phyloP scores from a whole-genome alignment of 1,284 basidiomycete species.

The Pisolithus thermaeus region DNA sequence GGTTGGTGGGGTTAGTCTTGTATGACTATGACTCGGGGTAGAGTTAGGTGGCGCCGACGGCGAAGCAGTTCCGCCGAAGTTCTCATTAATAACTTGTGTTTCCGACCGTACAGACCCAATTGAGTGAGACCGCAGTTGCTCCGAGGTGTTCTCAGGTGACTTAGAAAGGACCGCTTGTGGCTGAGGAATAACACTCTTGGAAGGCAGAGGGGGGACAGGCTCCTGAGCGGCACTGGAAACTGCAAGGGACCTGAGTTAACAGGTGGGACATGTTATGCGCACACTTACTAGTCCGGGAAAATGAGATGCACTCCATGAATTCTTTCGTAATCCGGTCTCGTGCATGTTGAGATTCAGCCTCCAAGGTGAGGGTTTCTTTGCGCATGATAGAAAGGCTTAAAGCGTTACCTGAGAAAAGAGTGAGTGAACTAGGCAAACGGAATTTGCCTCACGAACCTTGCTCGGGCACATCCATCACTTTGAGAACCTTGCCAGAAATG shows the following conservation, averaged over 20 bases:
- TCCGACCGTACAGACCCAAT: not conserved
- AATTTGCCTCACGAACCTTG: constrained; percentile 38
- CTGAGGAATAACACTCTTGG: constrained; percentile 21
- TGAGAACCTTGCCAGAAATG: constrained; percentile 89
- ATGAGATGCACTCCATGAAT: constrained; percentile 80
- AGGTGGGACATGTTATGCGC: not conserved
- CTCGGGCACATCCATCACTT: constrained; percentile 57
- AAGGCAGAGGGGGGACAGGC: constrained; percentile 56
- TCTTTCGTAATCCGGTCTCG: constrained; percentile 70
- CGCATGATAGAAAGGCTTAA: constrained; percentile 82
- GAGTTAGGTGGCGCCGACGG: constrained; percentile 2
- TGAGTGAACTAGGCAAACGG: constrained; percentile 7
- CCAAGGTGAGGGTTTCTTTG: constrained; percentile 79
- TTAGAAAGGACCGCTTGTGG: not conserved
- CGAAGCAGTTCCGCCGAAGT: not conserved
- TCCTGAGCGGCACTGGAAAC: constrained; percentile 56
- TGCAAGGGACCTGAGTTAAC: constrained; percentile 22
- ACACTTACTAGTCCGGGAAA: constrained; percentile 65
- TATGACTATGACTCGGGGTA: constrained; percentile 3
- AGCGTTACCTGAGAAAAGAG: constrained; percentile 48
- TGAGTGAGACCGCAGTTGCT: constrained; percentile 20
- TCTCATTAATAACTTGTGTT: not conserved
- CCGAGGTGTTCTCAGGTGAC: not conserved
- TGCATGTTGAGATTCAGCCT: constrained; percentile 54
- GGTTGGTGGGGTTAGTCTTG: constrained; percentile 1